Evolutionary conservation across 2,329 filamentous ascomycete genomes (phyloP).

Genomic region (Pestalotiopsis sp.): DNA sequence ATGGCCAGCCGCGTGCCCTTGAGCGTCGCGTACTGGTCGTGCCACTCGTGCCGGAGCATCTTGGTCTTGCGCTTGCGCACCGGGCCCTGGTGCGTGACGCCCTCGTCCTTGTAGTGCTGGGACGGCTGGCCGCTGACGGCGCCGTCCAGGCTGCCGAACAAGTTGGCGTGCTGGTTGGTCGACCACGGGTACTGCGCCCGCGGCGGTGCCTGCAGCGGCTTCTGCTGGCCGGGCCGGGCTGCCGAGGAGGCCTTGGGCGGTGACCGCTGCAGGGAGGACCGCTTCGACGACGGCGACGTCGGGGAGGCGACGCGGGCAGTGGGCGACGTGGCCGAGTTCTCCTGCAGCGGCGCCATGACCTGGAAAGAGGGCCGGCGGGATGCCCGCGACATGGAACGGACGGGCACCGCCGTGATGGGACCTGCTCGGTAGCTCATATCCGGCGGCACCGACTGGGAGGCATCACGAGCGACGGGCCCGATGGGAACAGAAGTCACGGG

Average conservation of each 20-base stretch:
- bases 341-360: slow-evolving; percentile 69
- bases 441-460: slow-evolving; percentile 88
- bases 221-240: slow-evolving; percentile 30
- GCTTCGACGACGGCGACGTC: slow-evolving; percentile 26
- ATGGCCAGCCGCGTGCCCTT: slow-evolving; percentile 74
- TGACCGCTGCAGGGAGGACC: slow-evolving; percentile 34
- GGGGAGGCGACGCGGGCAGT: slow-evolving; percentile 30
- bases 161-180: slow-evolving; percentile 41
- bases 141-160: slow-evolving; percentile 23
- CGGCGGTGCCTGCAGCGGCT: slow-evolving; percentile 53
- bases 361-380: slow-evolving; percentile 70
- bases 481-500: slow-evolving; percentile 74
- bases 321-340: slow-evolving; percentile 54
- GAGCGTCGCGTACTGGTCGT: slow-evolving; percentile 87
- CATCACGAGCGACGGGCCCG: slow-evolving; percentile 75
- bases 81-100: slow-evolving; percentile 75
- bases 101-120: slow-evolving; percentile 36
- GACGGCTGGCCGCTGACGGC: slow-evolving; percentile 22
- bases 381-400: slow-evolving; percentile 54
- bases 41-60: slow-evolving; percentile 91
- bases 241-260: slow-evolving; percentile 31
- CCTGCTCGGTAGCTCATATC: slow-evolving; percentile 77
- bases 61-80: slow-evolving; percentile 94
- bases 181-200: slow-evolving; percentile 60
- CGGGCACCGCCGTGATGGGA: slow-evolving; percentile 29